Conservation (phyloP, 495 filamentous ascomycete genomes). For the Aspergillus biplanus region DNA sequence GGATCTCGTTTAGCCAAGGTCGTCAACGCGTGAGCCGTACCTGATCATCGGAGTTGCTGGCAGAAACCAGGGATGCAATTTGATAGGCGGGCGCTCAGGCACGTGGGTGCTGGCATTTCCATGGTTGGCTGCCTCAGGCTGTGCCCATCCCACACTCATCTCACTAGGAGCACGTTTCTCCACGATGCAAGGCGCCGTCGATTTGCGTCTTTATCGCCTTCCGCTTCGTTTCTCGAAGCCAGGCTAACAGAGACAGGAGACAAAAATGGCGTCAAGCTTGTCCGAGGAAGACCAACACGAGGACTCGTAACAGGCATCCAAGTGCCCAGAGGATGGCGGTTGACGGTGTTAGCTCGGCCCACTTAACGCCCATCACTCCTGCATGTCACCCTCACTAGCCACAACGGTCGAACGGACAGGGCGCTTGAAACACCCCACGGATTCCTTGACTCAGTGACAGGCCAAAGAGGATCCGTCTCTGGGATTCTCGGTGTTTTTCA, state of each 20-base stretch:
- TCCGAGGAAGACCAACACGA: not conserved
- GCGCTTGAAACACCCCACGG: not conserved
- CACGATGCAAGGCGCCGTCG: too few species aligned
- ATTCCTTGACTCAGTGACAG: not conserved
- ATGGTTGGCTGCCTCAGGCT: slow-evolving; percentile 20
- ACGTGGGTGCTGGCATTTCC: slow-evolving; percentile 13
- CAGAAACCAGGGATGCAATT: slow-evolving; percentile 1
- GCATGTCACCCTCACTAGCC: not conserved
- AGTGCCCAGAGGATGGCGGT: not conserved
- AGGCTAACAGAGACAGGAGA: not conserved
- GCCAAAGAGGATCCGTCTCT: too few species aligned
- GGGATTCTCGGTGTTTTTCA: too few species aligned
- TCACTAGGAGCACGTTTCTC: too few species aligned
- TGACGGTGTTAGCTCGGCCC: not conserved
- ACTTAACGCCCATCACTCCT: not conserved
- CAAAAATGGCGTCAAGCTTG: not conserved
- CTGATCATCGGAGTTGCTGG: not conserved
- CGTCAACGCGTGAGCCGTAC: not conserved
- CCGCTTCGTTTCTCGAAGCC: not conserved
- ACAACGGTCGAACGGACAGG: not conserved
- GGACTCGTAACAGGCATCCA: not conserved
- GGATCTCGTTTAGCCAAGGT: not conserved
- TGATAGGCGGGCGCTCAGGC: slow-evolving; percentile 12
- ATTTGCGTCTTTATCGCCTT: not conserved
- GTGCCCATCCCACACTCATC: not conserved